A percentile compares a stretch with the other conserved stretches of the same genome.
Evolutionary conservation across 2,329 filamentous ascomycete species (phyloP).

Genomic region (Amylocarpus encephaloides): DNA sequence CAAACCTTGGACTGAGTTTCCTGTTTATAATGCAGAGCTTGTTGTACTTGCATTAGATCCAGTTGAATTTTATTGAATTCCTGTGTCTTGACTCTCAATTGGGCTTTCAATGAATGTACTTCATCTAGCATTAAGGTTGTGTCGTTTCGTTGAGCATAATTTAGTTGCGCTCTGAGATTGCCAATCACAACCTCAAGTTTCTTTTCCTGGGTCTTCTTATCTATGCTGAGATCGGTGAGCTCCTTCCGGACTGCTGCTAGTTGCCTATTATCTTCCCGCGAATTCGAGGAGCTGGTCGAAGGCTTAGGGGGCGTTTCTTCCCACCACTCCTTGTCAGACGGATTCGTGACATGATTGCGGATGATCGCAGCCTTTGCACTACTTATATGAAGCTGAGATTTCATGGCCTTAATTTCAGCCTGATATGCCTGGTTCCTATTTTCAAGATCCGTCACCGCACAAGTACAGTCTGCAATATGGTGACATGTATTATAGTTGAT

Average conservation of each 20-base stretch:
- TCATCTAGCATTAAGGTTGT: background rate
- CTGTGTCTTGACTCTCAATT: background rate
- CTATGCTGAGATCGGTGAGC: background rate
- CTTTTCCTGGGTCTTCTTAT: background rate
- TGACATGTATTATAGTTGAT: background rate
- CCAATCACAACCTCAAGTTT: background rate
- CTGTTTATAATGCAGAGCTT: slow-evolving; percentile 1
- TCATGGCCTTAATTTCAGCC: background rate
- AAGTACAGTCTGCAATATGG: slow-evolving; percentile 2
- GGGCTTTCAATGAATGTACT: background rate
- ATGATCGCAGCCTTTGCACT: too few species aligned
- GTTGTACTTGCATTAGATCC: background rate
- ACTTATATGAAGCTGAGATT: too few species aligned
- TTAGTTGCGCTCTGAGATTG: slow-evolving; percentile 1
- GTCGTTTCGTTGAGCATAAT: background rate
- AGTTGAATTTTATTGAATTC: background rate
- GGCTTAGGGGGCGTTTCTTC: background rate
- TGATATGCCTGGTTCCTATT: background rate
- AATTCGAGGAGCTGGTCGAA: background rate
- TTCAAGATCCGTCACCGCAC: background rate
- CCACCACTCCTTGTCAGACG: too few species aligned
- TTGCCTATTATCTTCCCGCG: background rate
- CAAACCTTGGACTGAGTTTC: background rate
- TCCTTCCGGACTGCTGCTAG: background rate
- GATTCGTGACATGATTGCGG: too few species aligned